A percentile compares a stretch with the other conserved stretches of the same genome.
phyloP scores from a whole-genome alignment of 1,284 basidiomycete species.

The Megacollybia platyphylla region DNA sequence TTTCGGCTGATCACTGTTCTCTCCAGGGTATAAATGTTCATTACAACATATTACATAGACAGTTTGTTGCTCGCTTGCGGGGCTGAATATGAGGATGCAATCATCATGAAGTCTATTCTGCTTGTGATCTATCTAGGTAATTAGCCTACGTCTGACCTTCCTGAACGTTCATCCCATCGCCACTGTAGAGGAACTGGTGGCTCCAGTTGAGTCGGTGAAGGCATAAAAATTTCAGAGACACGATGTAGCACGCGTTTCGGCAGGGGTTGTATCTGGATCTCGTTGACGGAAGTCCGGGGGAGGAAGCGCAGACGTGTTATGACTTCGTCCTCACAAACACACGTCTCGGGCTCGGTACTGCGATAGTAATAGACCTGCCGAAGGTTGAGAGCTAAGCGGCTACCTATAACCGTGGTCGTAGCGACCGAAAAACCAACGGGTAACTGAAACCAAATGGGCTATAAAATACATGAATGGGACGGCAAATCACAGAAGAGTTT shows the following conservation, averaged over 20 bases:
- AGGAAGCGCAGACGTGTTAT: background rate
- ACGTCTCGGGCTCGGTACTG: background rate
- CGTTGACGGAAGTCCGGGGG: background rate
- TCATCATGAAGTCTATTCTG: background rate
- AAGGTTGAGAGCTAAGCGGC: slow-evolving; percentile 15
- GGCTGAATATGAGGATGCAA: background rate
- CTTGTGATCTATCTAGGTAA: background rate
- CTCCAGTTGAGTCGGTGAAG: background rate
- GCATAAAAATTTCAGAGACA: background rate
- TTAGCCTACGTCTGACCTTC: background rate
- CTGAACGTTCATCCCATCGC: background rate
- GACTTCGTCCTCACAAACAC: background rate
- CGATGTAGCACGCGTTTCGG: background rate
- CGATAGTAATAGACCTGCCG: slow-evolving; percentile 12
- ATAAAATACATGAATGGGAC: background rate
- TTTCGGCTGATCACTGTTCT: background rate
- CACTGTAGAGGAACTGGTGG: background rate
- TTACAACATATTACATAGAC: background rate
- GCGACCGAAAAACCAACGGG: slow-evolving; percentile 14
- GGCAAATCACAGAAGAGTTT: background rate
- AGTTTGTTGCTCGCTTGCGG: background rate
- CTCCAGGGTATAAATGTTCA: background rate
- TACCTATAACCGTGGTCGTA: slow-evolving; percentile 14
- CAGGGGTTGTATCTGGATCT: background rate
- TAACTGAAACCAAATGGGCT: slow-evolving; percentile 13